Evolutionary conservation across 768 basidiomycete species (phyloP).

Genomic region (Serpula lacrymans): DNA sequence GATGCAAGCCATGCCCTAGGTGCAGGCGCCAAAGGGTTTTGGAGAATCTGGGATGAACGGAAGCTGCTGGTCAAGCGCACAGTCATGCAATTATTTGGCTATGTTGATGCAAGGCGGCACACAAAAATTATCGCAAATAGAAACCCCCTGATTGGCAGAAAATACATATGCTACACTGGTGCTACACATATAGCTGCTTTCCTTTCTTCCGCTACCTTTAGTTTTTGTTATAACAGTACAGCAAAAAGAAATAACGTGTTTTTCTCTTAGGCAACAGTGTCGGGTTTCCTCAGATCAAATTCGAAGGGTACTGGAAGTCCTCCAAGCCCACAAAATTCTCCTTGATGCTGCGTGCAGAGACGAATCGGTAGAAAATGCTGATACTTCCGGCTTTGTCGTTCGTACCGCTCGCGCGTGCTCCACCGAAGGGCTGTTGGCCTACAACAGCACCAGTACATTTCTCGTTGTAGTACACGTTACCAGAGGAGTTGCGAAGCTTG

Average conservation of each 20-base stretch:
- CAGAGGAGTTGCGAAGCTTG: constrained; percentile 84
- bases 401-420: constrained; percentile 88
- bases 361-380: constrained; percentile 73
- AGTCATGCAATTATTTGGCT: neutral
- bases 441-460: constrained; percentile 98
- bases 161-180: neutral
- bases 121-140: constrained; percentile 1
- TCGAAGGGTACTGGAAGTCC: constrained; percentile 83
- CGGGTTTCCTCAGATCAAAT: constrained; percentile 55
- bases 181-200: no score
- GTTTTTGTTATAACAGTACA: neutral
- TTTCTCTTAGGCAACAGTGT: no score
- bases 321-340: constrained; percentile 90
- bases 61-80: neutral
- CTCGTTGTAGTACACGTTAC: constrained; percentile 98
- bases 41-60: constrained; percentile 1
- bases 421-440: constrained; percentile 98
- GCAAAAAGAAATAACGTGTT: no score
- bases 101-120: neutral
- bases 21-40: no score
- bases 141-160: neutral
- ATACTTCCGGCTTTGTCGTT: constrained; percentile 97
- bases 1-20: no score
- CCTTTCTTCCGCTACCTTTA: neutral
- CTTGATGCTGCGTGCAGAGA: constrained; percentile 91